These are phyloP conservation scores for Sugiyamaella americana DNA, from an alignment of 805 yeast genomes.

Conservation along the genomic window DNA sequence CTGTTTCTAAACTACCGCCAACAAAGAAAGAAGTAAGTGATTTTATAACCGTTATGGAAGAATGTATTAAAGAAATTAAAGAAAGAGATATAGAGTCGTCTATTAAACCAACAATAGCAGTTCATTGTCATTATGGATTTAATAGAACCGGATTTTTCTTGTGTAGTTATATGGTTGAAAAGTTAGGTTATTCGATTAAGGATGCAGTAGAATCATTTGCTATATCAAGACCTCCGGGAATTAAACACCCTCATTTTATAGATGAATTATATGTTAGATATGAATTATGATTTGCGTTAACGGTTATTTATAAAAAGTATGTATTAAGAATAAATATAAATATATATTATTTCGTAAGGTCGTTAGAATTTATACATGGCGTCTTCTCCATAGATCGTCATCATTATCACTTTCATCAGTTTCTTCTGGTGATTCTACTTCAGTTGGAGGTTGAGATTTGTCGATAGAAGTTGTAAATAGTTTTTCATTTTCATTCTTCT, in stretches of 20 bases:
- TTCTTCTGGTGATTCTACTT: too few relatives aligned
- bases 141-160: slow-evolving; percentile 72
- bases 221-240: slow-evolving; percentile 59
- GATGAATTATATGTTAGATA: slow-evolving; percentile 67
- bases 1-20: slow-evolving; percentile 73
- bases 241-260: slow-evolving; percentile 69
- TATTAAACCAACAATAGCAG: slow-evolving; percentile 39
- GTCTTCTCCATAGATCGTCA: slow-evolving; percentile 9
- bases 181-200: slow-evolving; percentile 49
- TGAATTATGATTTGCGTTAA: slow-evolving; percentile 12
- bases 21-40: slow-evolving; percentile 51
- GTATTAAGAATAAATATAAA: too few relatives aligned
- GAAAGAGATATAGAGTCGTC: background rate
- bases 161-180: slow-evolving; percentile 61
- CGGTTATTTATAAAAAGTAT: background rate
- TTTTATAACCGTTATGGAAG: slow-evolving; percentile 50
- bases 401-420: slow-evolving; percentile 9
- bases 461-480: too few relatives aligned
- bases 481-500: background rate
- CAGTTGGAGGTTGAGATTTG: too few relatives aligned
- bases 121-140: slow-evolving; percentile 80
- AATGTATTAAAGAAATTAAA: slow-evolving; percentile 32
- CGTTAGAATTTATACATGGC: background rate
- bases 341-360: too few relatives aligned
- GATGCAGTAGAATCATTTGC: slow-evolving; percentile 60